phyloP scores from a whole-genome alignment of 2,329 filamentous ascomycete genomes.

The Shiraia sp. region DNA sequence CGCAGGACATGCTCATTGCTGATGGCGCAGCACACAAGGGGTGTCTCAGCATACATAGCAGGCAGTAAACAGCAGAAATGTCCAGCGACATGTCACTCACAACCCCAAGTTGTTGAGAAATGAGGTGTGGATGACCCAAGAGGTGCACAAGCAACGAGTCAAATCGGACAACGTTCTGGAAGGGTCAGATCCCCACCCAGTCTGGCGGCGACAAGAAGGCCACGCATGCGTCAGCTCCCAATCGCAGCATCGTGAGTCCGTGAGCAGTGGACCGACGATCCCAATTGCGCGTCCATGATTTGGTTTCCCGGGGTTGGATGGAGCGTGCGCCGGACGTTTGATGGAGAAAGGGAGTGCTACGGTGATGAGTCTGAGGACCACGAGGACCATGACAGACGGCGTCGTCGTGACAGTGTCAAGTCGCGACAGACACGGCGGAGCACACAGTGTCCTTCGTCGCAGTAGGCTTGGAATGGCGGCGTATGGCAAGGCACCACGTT shows the following conservation, averaged over 20 bases:
- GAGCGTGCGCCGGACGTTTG: conserved; percentile 6
- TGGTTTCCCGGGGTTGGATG: conserved; percentile 5
- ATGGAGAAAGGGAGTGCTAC: no score
- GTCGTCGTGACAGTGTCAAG: no score
- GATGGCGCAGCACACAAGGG: not conserved
- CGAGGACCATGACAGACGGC: no score
- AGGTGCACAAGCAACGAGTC: conserved; percentile 17
- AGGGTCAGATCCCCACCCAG: conserved; percentile 21
- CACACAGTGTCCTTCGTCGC: no score
- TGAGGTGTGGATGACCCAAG: conserved; percentile 15
- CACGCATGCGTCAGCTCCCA: conserved; percentile 19
- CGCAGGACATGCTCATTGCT: not conserved
- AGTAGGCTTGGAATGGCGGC: no score
- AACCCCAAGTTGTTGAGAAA: conserved; percentile 19
- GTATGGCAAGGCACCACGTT: conserved; percentile 26
- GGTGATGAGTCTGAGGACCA: no score
- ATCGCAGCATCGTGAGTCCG: conserved; percentile 15
- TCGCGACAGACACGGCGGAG: no score
- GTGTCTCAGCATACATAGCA: conserved; percentile 1
- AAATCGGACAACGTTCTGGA: conserved; percentile 27
- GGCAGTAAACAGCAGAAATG: conserved; percentile 1
- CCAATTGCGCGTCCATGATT: conserved; percentile 33
- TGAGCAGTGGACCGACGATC: conserved; percentile 25
- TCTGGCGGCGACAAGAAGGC: conserved; percentile 27
- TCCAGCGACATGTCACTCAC: conserved; percentile 7